Evolutionary conservation across 192 early-diverging fungal species (phyloP).

Genomic region (Linnemannia hyalina): DNA sequence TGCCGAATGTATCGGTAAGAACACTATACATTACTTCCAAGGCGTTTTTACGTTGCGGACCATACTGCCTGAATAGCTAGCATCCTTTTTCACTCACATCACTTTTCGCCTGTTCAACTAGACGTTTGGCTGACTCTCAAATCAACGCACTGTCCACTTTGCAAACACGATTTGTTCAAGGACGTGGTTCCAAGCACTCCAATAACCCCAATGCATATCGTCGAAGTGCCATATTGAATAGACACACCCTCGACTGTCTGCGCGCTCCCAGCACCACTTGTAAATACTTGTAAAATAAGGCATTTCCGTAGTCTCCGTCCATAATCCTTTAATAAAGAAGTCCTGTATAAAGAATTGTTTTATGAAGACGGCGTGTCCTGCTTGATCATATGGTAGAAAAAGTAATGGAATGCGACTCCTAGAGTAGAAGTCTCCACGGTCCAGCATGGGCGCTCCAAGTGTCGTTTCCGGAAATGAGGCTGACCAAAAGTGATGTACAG

Average conservation of each 20-base stretch:
- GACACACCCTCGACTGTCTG: neutral
- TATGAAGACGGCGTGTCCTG: slow-evolving; percentile 18
- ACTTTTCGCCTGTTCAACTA: slow-evolving; percentile 1
- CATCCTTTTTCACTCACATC: neutral
- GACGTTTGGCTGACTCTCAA: slow-evolving; percentile 55
- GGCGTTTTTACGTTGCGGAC: neutral
- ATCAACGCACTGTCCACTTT: slow-evolving; percentile 52
- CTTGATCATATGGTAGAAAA: slow-evolving; percentile 78
- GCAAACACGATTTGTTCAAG: slow-evolving; percentile 43
- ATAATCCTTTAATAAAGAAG: neutral
- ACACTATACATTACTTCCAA: too few species aligned
- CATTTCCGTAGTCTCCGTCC: neutral
- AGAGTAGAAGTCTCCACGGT: slow-evolving; percentile 74
- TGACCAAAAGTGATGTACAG: slow-evolving; percentile 93
- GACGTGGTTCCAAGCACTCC: slow-evolving; percentile 2
- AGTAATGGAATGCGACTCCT: slow-evolving; percentile 86
- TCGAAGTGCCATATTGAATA: slow-evolving; percentile 6
- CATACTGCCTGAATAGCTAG: neutral
- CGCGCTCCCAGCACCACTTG: too few species aligned
- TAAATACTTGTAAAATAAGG: neutral
- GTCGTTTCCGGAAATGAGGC: slow-evolving; percentile 87
- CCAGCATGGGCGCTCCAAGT: slow-evolving; percentile 78
- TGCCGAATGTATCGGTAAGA: slow-evolving; percentile 49
- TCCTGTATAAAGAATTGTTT: neutral
- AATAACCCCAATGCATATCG: neutral